A percentile compares a stretch with the other conserved stretches of the same genome.
Evolutionary conservation across 2,329 filamentous ascomycete genomes (phyloP).

Genomic region (Cadophora luteo-olivacea): DNA sequence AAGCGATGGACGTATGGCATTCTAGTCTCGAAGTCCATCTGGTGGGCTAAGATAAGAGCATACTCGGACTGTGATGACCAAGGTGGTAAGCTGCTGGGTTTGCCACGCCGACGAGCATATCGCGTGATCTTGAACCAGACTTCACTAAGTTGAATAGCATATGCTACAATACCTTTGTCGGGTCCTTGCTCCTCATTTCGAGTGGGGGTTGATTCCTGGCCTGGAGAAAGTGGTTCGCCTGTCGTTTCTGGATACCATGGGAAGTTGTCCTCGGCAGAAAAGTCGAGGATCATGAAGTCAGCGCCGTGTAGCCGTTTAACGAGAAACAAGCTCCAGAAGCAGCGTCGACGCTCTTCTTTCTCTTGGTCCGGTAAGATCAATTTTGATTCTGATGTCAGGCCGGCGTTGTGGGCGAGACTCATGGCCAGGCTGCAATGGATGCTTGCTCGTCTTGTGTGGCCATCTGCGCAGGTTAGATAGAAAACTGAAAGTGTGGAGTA

Average conservation of each 20-base stretch:
- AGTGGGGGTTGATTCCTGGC: conserved; percentile 18
- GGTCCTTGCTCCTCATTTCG: conserved; percentile 30
- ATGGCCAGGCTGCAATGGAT: conserved; percentile 53
- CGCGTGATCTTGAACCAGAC: conserved; percentile 55
- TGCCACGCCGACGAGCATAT: conserved; percentile 54
- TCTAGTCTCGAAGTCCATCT: conserved; percentile 59
- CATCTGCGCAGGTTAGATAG: conserved; percentile 44
- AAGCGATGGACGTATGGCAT: conserved; percentile 59
- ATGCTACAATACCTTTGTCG: conserved; percentile 52
- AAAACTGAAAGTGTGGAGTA: neutral
- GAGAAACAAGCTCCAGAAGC: conserved; percentile 46
- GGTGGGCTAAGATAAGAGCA: conserved; percentile 53
- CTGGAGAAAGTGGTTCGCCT: conserved; percentile 36
- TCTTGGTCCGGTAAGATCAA: conserved; percentile 27
- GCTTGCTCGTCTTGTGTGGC: conserved; percentile 52
- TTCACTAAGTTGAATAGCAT: conserved; percentile 53
- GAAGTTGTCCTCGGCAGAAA: conserved; percentile 46
- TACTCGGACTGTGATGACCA: conserved; percentile 60
- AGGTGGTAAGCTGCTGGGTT: conserved; percentile 50
- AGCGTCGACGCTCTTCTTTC: conserved; percentile 43
- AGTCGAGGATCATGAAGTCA: conserved; percentile 49
- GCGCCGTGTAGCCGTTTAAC: conserved; percentile 45
- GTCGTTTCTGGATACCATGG: conserved; percentile 50
- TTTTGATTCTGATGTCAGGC: conserved; percentile 48
- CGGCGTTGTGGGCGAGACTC: conserved; percentile 53